A percentile compares a stretch with the other conserved stretches of the same genome.
phyloP scores from a whole-genome alignment of 495 filamentous ascomycete genomes.

The Lasiosphaeris hirsuta region DNA sequence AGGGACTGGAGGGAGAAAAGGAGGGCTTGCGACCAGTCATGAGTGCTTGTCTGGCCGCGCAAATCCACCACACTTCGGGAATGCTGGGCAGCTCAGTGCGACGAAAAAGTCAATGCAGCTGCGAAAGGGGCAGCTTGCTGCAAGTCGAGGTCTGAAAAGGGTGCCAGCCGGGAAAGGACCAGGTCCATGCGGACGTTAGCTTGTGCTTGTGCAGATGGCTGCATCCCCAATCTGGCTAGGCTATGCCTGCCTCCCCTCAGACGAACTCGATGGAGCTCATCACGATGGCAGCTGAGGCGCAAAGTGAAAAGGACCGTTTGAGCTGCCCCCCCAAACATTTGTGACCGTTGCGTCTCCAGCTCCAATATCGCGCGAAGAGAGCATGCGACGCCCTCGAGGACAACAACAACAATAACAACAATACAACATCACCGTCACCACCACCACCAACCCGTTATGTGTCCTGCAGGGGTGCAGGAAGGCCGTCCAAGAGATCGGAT shows the following conservation, averaged over 20 bases:
- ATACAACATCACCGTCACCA: too few species aligned
- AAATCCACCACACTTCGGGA: constrained; percentile 10
- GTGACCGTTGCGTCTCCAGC: neutral
- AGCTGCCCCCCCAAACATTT: too few species aligned
- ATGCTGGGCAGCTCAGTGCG: neutral
- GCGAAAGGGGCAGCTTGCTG: constrained; percentile 2
- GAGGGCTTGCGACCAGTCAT: constrained; percentile 8
- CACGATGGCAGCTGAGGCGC: neutral
- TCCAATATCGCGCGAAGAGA: neutral
- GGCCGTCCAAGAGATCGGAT: neutral
- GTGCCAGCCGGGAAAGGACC: neutral
- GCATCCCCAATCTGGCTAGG: constrained; percentile 13
- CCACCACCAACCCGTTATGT: neutral
- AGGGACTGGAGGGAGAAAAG: constrained; percentile 3
- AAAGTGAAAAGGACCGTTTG: too few species aligned
- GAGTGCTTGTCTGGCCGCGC: neutral
- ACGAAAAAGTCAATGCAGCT: constrained; percentile 7
- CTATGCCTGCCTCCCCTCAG: constrained; percentile 4
- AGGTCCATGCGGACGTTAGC: constrained; percentile 12
- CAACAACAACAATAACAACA: too few species aligned
- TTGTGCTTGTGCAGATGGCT: constrained; percentile 7
- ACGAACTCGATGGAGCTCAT: constrained; percentile 5
- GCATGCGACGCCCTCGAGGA: too few species aligned
- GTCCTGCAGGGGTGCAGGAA: constrained; percentile 13
- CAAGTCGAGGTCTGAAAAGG: neutral